Conservation (phyloP, 176 grass and related monocot species). For the Aegilops tauschii region DNA sequence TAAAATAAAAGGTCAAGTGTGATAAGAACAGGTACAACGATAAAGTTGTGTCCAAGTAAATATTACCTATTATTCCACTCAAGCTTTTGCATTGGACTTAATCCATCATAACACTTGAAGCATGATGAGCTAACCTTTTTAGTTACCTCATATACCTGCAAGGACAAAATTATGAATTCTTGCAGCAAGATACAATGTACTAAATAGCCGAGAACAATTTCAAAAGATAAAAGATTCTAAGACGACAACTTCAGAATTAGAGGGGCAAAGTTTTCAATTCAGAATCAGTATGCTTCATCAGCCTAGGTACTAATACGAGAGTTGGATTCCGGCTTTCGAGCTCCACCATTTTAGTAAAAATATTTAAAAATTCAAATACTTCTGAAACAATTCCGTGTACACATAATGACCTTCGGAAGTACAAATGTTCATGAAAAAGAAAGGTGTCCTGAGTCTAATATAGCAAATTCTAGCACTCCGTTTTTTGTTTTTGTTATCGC, state of each 20-base stretch:
- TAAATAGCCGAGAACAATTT: neutral
- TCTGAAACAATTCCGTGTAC: neutral
- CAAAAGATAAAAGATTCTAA: too few relatives aligned
- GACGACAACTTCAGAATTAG: neutral
- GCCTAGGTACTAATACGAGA: neutral
- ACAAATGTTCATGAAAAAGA: too few relatives aligned
- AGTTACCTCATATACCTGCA: conserved; percentile 67
- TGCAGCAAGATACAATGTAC: neutral
- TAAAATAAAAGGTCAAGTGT: neutral
- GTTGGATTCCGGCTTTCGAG: neutral
- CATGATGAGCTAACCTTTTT: conserved; percentile 34
- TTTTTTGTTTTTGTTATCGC: too few relatives aligned
- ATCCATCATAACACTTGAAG: conserved; percentile 63
- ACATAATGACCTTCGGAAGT: neutral
- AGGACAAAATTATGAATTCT: neutral
- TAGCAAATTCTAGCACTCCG: too few relatives aligned
- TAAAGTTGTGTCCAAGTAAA: neutral
- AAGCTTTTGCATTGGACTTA: conserved; percentile 47
- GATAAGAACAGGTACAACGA: neutral
- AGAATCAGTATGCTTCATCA: neutral
- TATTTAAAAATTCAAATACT: neutral
- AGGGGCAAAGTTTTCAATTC: neutral
- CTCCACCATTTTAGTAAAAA: neutral
- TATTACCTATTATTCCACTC: conserved; percentile 84
- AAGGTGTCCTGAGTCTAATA: too few relatives aligned